A percentile compares a stretch with the other conserved stretches of the same genome.
phyloP scores from a whole-genome alignment of 805 yeast genomes.

The Pichia phayaonensis region DNA sequence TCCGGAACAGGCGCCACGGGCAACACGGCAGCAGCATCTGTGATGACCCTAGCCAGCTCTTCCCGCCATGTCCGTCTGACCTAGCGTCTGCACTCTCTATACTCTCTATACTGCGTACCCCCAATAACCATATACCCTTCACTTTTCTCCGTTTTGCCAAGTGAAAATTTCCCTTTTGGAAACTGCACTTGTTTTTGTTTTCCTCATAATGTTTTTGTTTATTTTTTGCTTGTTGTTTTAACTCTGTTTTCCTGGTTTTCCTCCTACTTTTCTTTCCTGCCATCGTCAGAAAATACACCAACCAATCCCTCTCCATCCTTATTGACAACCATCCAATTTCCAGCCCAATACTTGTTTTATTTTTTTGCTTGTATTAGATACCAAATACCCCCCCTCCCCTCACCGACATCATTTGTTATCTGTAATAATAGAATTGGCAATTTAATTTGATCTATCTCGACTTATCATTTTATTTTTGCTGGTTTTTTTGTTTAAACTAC shows the following conservation, averaged over 20 bases:
- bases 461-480: neutral
- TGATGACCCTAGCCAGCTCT: slow-evolving; percentile 8
- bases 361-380: neutral
- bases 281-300: neutral
- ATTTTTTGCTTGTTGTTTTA: neutral
- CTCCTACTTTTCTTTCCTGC: neutral
- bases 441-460: neutral
- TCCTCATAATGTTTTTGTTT: neutral
- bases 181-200: too few species aligned
- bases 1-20: neutral
- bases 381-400: neutral
- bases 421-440: neutral
- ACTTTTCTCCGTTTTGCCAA: neutral
- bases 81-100: neutral
- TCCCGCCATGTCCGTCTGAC: neutral
- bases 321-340: neutral
- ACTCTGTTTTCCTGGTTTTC: neutral
- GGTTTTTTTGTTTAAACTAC: too few species aligned
- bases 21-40: slow-evolving; percentile 3
- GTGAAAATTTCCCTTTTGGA: neutral
- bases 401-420: neutral
- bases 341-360: neutral
- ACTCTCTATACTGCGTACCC: neutral
- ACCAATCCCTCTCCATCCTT: neutral
- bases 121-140: neutral